A percentile compares a stretch with the other conserved stretches of the same genome.
These are phyloP conservation scores for Acaromyces ingoldii DNA, from an alignment of 1,284 basidiomycete genomes.

Conservation along the genomic window DNA sequence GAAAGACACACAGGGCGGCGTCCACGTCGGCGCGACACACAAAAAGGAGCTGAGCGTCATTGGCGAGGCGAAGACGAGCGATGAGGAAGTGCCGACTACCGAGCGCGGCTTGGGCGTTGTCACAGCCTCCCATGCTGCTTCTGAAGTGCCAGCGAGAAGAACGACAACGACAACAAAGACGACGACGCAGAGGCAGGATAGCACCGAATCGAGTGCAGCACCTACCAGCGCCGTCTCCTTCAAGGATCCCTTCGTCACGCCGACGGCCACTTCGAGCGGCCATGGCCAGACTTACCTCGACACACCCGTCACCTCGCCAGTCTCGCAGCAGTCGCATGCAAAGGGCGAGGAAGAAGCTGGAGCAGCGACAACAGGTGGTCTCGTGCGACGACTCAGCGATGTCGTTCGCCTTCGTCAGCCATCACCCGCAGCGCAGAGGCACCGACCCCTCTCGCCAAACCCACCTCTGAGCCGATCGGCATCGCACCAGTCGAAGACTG, in stretches of 20 bases:
- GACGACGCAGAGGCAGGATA: background rate
- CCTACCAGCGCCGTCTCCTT: too few relatives aligned
- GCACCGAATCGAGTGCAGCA: background rate
- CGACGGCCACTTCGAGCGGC: background rate
- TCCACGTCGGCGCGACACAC: too few relatives aligned
- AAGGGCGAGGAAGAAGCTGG: background rate
- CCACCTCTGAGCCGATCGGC: background rate
- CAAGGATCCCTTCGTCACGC: background rate
- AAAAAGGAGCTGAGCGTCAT: conserved; percentile 5
- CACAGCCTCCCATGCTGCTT: too few relatives aligned
- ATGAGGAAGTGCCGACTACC: background rate
- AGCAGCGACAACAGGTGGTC: background rate
- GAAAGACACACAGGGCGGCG: too few relatives aligned
- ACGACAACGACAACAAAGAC: background rate
- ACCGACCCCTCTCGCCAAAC: background rate
- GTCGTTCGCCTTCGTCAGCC: conserved; percentile 3
- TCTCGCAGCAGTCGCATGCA: too few relatives aligned
- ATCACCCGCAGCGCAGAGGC: background rate
- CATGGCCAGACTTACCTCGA: background rate
- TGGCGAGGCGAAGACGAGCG: background rate
- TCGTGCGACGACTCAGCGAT: background rate
- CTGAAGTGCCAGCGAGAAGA: background rate
- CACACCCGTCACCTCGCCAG: background rate
- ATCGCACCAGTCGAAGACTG: background rate
- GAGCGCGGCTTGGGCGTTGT: too few relatives aligned